Conservation (phyloP, 495 filamentous ascomycete genomes). For the Alectoria sarmentosa region DNA sequence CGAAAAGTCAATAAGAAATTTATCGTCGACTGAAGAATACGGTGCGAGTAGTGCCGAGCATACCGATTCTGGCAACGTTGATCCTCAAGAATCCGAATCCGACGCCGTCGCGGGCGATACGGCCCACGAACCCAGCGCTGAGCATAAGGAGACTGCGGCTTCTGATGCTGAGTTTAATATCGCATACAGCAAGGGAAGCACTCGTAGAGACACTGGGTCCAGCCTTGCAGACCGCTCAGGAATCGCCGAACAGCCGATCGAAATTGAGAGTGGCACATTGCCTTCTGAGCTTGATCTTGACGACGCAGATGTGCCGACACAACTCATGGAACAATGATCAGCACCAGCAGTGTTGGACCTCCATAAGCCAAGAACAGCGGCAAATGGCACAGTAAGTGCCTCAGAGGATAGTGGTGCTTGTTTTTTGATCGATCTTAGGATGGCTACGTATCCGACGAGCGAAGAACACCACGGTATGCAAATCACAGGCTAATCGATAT, state of each 20-base stretch:
- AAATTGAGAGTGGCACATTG: not conserved
- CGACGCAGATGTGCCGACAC: not conserved
- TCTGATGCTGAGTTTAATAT: not conserved
- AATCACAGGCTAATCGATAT: too few relatives aligned
- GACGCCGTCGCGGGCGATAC: not conserved
- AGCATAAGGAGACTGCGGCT: not conserved
- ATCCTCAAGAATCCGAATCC: not conserved
- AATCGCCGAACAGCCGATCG: too few relatives aligned
- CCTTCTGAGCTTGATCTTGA: not conserved
- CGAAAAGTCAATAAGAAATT: not conserved
- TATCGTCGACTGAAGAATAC: not conserved
- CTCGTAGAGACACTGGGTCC: not conserved
- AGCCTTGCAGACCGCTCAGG: not conserved
- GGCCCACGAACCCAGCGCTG: not conserved
- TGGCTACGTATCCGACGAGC: too few relatives aligned
- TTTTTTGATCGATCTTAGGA: too few relatives aligned
- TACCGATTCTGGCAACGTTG: not conserved
- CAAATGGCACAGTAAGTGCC: not conserved
- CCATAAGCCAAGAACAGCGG: not conserved
- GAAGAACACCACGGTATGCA: not conserved
- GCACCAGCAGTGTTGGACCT: not conserved
- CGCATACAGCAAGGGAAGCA: not conserved
- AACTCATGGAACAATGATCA: not conserved
- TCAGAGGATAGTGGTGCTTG: not conserved
- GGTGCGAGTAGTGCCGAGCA: not conserved